phyloP scores from a whole-genome alignment of 73 alveolate genomes.

The Halteria grandinella region DNA sequence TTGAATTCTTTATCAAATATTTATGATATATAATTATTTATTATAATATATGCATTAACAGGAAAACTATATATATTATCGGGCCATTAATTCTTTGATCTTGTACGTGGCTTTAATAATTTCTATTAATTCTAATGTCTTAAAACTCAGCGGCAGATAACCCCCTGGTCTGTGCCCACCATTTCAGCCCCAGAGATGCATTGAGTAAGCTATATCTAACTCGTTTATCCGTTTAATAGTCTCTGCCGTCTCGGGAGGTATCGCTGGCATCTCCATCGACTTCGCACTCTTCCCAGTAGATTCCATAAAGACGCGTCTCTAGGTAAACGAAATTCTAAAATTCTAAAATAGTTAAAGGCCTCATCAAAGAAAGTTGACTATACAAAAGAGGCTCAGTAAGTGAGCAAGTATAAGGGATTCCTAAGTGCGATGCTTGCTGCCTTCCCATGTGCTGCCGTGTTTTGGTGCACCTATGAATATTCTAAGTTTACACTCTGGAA shows the following conservation, averaged over 20 bases:
- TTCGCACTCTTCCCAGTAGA: constrained; percentile 81
- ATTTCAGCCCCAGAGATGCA: constrained; percentile 40
- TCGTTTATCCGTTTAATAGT: not conserved
- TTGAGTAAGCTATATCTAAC: not conserved
- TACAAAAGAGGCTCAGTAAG: constrained; percentile 69
- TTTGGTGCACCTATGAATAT: constrained; percentile 79
- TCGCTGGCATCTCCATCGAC: constrained; percentile 82
- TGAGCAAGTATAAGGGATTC: constrained; percentile 79
- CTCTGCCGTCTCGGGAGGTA: constrained; percentile 75
- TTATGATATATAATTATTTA: no score
- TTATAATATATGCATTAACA: not conserved
- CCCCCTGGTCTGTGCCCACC: constrained; percentile 48
- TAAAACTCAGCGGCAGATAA: constrained; percentile 40
- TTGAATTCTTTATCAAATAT: no score
- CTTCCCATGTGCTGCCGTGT: constrained; percentile 86
- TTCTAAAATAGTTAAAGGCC: constrained; percentile 45
- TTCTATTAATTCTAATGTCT: not conserved
- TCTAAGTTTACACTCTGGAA: constrained; percentile 53
- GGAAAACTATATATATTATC: no score
- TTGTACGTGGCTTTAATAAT: no score
- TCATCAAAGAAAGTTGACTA: constrained; percentile 52
- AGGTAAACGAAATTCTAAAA: constrained; percentile 19
- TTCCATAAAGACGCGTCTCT: constrained; percentile 78
- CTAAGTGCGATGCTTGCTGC: constrained; percentile 79
- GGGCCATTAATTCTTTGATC: constrained; percentile 1